Conservation (phyloP, 345 rosid species). For the Chamaenerion angustifolium region DNA sequence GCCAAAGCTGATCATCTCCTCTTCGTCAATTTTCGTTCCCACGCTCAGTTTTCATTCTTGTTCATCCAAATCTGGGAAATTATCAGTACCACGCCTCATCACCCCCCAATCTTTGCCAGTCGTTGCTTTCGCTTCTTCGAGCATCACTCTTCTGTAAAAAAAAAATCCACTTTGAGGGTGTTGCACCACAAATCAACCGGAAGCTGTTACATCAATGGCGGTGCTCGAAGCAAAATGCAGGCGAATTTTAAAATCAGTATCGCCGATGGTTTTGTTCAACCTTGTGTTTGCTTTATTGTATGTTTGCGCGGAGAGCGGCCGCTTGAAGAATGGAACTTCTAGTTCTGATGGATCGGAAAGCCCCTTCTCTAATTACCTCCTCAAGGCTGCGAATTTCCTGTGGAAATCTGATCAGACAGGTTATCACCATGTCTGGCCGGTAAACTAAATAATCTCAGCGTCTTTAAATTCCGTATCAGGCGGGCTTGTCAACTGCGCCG, state of each 20-base stretch:
- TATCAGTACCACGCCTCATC: no score
- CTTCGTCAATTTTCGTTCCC: no score
- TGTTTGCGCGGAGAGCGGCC: slow-evolving; percentile 14
- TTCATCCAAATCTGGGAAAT: background rate
- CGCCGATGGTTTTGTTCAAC: background rate
- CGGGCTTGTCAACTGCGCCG: no score
- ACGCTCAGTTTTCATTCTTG: background rate
- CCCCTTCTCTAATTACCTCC: slow-evolving; percentile 4
- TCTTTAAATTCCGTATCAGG: background rate
- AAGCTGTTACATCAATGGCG: background rate
- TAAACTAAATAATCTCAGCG: slow-evolving; percentile 1
- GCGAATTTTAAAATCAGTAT: slow-evolving; percentile 1
- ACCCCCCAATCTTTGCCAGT: no score
- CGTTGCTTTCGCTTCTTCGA: no score
- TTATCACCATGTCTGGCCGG: slow-evolving; percentile 36
- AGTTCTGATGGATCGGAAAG: slow-evolving; percentile 1
- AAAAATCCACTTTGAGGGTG: no score
- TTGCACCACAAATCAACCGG: no score
- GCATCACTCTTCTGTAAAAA: no score
- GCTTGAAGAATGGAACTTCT: slow-evolving; percentile 4
- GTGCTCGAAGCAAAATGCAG: background rate
- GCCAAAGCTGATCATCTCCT: no score
- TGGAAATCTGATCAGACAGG: slow-evolving; percentile 17
- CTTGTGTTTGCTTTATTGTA: slow-evolving; percentile 7
- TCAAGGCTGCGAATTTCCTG: slow-evolving; percentile 12